These are phyloP conservation scores for Suhomyces atakaporum DNA, from an alignment of 1,139 yeast genomes.

Conservation along the genomic window DNA sequence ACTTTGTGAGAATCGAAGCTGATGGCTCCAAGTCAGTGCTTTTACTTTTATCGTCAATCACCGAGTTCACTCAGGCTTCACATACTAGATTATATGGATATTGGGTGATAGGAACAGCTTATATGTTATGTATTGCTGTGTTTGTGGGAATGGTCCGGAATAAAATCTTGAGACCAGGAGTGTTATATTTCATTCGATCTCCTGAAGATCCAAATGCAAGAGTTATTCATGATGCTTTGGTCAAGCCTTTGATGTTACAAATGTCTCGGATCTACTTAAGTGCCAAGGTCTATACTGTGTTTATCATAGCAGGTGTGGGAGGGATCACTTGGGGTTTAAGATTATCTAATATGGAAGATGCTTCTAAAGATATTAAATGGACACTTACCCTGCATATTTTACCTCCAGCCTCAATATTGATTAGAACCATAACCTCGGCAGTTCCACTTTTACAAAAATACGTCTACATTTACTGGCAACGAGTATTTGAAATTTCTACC, in stretches of 20 bases:
- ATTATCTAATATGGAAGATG: conserved; percentile 16
- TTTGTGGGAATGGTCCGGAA: conserved; percentile 83
- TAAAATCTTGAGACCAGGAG: conserved; percentile 80
- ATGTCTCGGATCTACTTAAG: conserved; percentile 73
- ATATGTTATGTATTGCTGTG: conserved; percentile 85
- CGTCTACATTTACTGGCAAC: conserved; percentile 59
- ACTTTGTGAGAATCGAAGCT: conserved; percentile 16
- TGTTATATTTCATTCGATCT: conserved; percentile 83
- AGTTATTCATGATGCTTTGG: conserved; percentile 84
- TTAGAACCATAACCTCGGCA: neutral
- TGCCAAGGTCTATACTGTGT: conserved; percentile 71
- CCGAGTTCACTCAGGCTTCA: conserved; percentile 22
- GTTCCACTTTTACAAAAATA: conserved; percentile 29
- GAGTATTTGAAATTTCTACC: conserved; percentile 59
- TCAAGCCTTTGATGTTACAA: conserved; percentile 72
- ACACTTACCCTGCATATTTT: neutral
- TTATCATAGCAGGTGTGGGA: conserved; percentile 78
- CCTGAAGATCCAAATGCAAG: conserved; percentile 93
- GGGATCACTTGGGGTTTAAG: conserved; percentile 58
- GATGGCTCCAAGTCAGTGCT: conserved; percentile 18
- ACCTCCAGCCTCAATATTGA: neutral
- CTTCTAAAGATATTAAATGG: neutral
- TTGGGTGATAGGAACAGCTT: conserved; percentile 80
- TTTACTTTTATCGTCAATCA: conserved; percentile 29
- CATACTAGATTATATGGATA: conserved; percentile 31